phyloP scores from a whole-genome alignment of 441 rosid genomes.

The Manihot esculenta region DNA sequence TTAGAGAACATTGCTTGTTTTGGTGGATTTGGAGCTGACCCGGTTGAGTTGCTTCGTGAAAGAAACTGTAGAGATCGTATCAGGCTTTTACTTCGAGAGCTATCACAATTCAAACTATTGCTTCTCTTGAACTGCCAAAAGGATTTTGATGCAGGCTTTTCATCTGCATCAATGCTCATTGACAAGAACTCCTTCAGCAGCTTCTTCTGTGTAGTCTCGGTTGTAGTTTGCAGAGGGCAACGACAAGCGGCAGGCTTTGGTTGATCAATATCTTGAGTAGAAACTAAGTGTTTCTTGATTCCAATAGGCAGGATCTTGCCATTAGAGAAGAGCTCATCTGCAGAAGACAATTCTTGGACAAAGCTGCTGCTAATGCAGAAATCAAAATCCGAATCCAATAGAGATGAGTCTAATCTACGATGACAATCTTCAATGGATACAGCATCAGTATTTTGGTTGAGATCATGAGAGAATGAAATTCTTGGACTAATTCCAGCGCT shows the following conservation, averaged over 20 bases:
- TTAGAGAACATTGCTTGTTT: constrained; percentile 37
- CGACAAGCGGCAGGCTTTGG: constrained; percentile 19
- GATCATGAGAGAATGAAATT: constrained; percentile 76
- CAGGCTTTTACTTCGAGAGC: constrained; percentile 44
- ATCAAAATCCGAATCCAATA: constrained; percentile 62
- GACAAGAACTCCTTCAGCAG: constrained; percentile 64
- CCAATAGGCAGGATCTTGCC: constrained; percentile 74
- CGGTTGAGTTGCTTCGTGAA: constrained; percentile 85
- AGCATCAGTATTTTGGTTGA: constrained; percentile 32
- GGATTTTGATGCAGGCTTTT: constrained; percentile 38
- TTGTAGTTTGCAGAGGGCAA: neutral
- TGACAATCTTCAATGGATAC: constrained; percentile 31
- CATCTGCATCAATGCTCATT: constrained; percentile 38
- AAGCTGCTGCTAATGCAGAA: constrained; percentile 56
- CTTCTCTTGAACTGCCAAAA: constrained; percentile 86
- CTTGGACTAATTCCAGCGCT: constrained; percentile 65
- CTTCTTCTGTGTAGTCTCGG: constrained; percentile 47
- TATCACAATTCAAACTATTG: constrained; percentile 66
- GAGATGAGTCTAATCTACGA: constrained; percentile 45
- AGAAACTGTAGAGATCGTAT: constrained; percentile 66
- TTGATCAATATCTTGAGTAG: neutral
- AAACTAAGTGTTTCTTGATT: constrained; percentile 47
- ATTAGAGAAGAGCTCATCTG: constrained; percentile 85
- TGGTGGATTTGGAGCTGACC: constrained; percentile 65
- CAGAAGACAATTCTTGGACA: constrained; percentile 60